These are phyloP conservation scores for Alloteropsis semialata DNA, from an alignment of 176 grass and related monocot genomes.

Conservation along the genomic window DNA sequence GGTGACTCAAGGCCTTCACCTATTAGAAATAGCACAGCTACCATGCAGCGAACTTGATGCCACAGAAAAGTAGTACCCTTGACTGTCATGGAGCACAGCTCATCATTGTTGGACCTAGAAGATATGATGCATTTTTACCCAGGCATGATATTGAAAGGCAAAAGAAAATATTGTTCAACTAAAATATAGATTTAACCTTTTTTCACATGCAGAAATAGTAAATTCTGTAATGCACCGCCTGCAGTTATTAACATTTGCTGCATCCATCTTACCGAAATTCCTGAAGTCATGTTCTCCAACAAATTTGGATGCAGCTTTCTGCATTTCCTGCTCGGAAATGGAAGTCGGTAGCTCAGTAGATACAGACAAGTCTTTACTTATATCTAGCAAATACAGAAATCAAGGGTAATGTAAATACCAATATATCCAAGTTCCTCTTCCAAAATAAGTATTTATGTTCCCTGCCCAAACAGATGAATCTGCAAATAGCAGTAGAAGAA, in stretches of 20 bases:
- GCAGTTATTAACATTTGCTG: constrained; percentile 87
- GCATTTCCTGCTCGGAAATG: constrained; percentile 71
- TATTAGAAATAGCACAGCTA: constrained; percentile 86
- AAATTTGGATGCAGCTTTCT: constrained; percentile 70
- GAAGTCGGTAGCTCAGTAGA: not conserved
- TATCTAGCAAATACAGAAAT: constrained; percentile 17
- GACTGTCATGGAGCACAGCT: constrained; percentile 81
- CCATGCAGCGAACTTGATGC: constrained; percentile 99
- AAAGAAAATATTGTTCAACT: constrained; percentile 8
- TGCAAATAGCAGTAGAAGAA: constrained; percentile 34
- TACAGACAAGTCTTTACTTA: not conserved
- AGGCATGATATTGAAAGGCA: constrained; percentile 10
- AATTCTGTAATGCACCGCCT: constrained; percentile 71
- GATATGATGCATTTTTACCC: constrained; percentile 5
- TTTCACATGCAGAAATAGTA: constrained; percentile 63
- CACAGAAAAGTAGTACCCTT: constrained; percentile 92
- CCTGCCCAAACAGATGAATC: constrained; percentile 86
- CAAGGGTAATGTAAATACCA: constrained; percentile 39
- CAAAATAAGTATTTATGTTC: constrained; percentile 96
- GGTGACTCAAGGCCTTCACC: constrained; percentile 80
- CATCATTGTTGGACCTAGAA: constrained; percentile 65
- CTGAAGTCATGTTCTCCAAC: constrained; percentile 91
- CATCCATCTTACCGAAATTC: constrained; percentile 99
- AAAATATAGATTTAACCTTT: constrained; percentile 54
- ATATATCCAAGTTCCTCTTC: constrained; percentile 69